Evolutionary conservation across 805 yeast species (phyloP).

Genomic region (Candida tammaniensis): DNA sequence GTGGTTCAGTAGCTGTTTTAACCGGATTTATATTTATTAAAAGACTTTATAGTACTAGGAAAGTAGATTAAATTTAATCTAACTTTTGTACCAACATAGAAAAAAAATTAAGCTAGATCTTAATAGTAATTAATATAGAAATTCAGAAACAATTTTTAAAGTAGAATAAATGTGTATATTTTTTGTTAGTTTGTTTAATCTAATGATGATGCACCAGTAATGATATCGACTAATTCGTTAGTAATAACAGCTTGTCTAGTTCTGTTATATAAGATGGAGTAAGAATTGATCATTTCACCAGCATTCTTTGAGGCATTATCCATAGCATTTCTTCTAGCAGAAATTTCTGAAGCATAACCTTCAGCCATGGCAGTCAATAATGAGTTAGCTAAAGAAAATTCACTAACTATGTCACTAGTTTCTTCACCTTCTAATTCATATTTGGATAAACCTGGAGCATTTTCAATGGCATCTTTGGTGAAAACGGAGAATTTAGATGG

Average conservation of each 20-base stretch:
- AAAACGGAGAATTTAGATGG: constrained; percentile 69
- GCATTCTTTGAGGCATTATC: constrained; percentile 99
- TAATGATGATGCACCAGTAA: constrained; percentile 99
- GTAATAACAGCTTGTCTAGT: constrained; percentile 99
- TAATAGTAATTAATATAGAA: no score
- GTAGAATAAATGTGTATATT: no score
- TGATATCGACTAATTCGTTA: constrained; percentile 98
- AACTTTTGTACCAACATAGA: background rate
- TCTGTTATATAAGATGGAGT: constrained; percentile 98
- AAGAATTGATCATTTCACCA: constrained; percentile 95
- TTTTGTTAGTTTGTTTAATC: no score
- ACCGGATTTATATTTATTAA: constrained; percentile 66
- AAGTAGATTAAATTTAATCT: constrained; percentile 41
- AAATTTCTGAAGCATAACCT: constrained; percentile 96
- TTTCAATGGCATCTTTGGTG: constrained; percentile 68
- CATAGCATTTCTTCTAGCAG: constrained; percentile 99
- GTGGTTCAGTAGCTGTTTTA: constrained; percentile 73
- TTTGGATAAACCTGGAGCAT: constrained; percentile 80
- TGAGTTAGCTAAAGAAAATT: constrained; percentile 87
- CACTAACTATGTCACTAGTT: constrained; percentile 71
- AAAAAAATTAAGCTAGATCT: no score
- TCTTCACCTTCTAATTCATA: constrained; percentile 71
- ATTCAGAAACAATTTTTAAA: no score
- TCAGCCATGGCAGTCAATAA: constrained; percentile 91
- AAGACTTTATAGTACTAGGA: constrained; percentile 56